phyloP scores from a whole-genome alignment of 2,329 filamentous ascomycete genomes.

The Nemania abortiva region DNA sequence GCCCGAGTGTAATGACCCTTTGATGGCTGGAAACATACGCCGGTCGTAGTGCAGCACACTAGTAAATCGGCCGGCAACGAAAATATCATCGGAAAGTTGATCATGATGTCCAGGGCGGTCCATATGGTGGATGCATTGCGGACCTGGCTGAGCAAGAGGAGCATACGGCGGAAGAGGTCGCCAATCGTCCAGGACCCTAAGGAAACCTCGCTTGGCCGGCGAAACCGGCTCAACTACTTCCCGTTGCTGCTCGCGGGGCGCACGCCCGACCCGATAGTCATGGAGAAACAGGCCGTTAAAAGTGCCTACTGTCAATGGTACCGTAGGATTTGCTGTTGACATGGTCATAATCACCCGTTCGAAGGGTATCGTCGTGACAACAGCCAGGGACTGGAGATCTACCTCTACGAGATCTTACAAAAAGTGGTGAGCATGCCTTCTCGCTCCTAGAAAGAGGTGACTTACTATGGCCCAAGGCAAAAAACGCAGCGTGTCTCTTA shows the following conservation, averaged over 20 bases:
- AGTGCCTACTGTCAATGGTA: constrained; percentile 87
- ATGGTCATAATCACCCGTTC: constrained; percentile 87
- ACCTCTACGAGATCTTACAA: constrained; percentile 79
- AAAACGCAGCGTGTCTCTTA: constrained; percentile 74
- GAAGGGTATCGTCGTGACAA: constrained; percentile 77
- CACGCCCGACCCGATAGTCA: constrained; percentile 71
- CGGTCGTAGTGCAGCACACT: constrained; percentile 91
- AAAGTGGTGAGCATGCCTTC: constrained; percentile 34
- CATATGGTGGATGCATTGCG: constrained; percentile 84
- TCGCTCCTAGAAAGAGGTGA: constrained; percentile 37
- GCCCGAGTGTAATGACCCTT: constrained; percentile 85
- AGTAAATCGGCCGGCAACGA: constrained; percentile 88
- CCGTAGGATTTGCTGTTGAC: constrained; percentile 73
- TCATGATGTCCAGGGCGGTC: constrained; percentile 65
- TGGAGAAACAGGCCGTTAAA: constrained; percentile 84
- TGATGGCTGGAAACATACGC: constrained; percentile 82
- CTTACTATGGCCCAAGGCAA: constrained; percentile 80
- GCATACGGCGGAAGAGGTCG: constrained; percentile 71
- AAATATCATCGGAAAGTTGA: constrained; percentile 80
- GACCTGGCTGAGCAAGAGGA: constrained; percentile 81
- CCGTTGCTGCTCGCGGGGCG: constrained; percentile 48
- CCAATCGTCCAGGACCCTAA: constrained; percentile 62
- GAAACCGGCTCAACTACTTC: constrained; percentile 55
- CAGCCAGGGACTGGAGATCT: constrained; percentile 78
- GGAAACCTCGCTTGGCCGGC: constrained; percentile 48